A percentile compares a stretch with the other conserved stretches of the same genome.
These are phyloP conservation scores for Candida corydali DNA, from an alignment of 805 yeast species.

Conservation along the genomic window DNA sequence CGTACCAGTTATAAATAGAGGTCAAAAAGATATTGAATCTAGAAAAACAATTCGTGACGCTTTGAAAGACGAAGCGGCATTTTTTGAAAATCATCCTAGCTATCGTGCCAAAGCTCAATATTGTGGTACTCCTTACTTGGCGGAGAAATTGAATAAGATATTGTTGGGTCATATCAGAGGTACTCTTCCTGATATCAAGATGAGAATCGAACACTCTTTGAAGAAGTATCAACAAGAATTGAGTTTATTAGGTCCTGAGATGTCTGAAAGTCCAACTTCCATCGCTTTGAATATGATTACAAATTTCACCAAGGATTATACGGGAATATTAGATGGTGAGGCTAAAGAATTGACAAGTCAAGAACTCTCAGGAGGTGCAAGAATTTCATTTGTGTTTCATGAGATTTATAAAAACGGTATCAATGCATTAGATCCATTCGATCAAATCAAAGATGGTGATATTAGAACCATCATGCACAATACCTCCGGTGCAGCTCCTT, in stretches of 20 bases:
- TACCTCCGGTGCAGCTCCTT: constrained; percentile 94
- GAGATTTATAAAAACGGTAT: constrained; percentile 93
- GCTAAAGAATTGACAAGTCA: constrained; percentile 82
- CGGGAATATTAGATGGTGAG: constrained; percentile 88
- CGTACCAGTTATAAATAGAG: constrained; percentile 95
- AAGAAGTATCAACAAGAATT: constrained; percentile 83
- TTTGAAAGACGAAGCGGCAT: constrained; percentile 69
- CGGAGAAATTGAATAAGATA: constrained; percentile 84
- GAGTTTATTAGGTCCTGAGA: constrained; percentile 76
- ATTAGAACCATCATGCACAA: constrained; percentile 96
- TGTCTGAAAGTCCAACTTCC: constrained; percentile 83
- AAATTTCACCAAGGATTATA: constrained; percentile 86
- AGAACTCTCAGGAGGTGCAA: constrained; percentile 96
- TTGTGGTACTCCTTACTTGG: constrained; percentile 98
- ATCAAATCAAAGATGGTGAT: constrained; percentile 91
- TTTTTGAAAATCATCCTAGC: constrained; percentile 85
- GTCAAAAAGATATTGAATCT: constrained; percentile 90
- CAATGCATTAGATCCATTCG: constrained; percentile 90
- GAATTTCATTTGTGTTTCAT: constrained; percentile 94
- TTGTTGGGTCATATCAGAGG: constrained; percentile 77
- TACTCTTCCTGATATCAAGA: constrained; percentile 80
- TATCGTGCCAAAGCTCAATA: constrained; percentile 90
- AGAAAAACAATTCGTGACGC: constrained; percentile 88
- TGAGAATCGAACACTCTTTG: constrained; percentile 80
- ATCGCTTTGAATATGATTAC: constrained; percentile 89